These are phyloP conservation scores for Pisolithus thermaeus DNA, from an alignment of 1,284 basidiomycete species.

Conservation along the genomic window DNA sequence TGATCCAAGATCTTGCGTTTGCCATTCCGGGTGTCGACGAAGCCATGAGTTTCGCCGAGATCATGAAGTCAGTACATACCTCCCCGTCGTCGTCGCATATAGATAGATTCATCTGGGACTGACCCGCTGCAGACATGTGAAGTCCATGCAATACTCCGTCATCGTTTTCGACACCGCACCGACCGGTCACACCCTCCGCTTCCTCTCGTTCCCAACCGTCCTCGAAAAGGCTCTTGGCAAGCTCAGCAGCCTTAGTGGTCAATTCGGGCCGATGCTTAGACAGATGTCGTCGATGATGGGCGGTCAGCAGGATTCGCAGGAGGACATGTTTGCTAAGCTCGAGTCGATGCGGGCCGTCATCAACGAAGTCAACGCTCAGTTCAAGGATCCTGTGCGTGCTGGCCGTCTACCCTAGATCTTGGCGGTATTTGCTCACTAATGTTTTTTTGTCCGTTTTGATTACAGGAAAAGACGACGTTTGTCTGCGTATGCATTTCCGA, in stretches of 20 bases:
- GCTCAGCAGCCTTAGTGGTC: slow-evolving; percentile 83
- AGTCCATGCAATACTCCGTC: slow-evolving; percentile 99
- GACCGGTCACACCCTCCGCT: slow-evolving; percentile 96
- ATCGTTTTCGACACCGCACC: slow-evolving; percentile 99
- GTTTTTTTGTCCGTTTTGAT: neutral
- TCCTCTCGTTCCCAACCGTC: slow-evolving; percentile 96
- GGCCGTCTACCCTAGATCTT: neutral
- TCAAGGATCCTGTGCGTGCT: slow-evolving; percentile 88
- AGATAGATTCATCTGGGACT: slow-evolving; percentile 3
- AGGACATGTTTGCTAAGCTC: slow-evolving; percentile 98
- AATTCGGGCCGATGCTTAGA: slow-evolving; percentile 96
- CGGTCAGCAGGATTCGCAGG: slow-evolving; percentile 77
- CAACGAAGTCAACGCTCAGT: slow-evolving; percentile 98
- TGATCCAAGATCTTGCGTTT: slow-evolving; percentile 99
- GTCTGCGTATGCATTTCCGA: slow-evolving; percentile 99
- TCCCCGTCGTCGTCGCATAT: neutral
- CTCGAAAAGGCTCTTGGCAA: slow-evolving; percentile 97
- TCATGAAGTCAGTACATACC: slow-evolving; percentile 82
- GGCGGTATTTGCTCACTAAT: neutral
- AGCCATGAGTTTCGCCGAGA: slow-evolving; percentile 99
- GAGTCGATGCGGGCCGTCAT: slow-evolving; percentile 97
- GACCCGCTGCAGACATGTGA: slow-evolving; percentile 76
- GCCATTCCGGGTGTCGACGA: slow-evolving; percentile 99
- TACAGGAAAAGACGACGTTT: slow-evolving; percentile 93
- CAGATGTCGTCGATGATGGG: slow-evolving; percentile 96